Conservation (phyloP, 2,329 filamentous ascomycete genomes). For the Uncinocarpus reesii region DNA sequence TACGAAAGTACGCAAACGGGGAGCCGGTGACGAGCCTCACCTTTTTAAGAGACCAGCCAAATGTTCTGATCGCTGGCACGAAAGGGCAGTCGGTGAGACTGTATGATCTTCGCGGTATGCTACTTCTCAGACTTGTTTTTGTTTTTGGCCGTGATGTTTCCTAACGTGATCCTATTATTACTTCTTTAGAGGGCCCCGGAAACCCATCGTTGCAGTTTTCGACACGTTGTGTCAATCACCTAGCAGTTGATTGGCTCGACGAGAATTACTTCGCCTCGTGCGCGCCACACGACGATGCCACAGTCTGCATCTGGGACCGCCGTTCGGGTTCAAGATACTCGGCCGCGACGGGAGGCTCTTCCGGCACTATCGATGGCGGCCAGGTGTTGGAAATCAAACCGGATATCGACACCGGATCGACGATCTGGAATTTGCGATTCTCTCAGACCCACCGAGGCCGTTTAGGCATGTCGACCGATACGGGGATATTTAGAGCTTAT, state of each 20-base stretch:
- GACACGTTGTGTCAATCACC: constrained; percentile 53
- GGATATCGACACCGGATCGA: constrained; percentile 42
- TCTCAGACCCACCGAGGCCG: constrained; percentile 49
- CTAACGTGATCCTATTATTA: constrained; percentile 2
- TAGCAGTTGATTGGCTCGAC: constrained; percentile 53
- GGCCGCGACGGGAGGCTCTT: constrained; percentile 27
- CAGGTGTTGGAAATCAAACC: constrained; percentile 47
- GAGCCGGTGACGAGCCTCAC: constrained; percentile 55
- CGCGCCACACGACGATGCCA: constrained; percentile 44
- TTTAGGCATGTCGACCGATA: constrained; percentile 49
- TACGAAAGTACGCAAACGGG: constrained; percentile 51
- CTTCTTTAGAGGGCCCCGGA: constrained; percentile 26
- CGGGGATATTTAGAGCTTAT: constrained; percentile 48
- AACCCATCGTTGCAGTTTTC: constrained; percentile 40
- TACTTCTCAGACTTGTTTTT: constrained; percentile 16
- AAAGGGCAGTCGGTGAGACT: constrained; percentile 51
- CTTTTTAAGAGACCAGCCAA: constrained; percentile 51
- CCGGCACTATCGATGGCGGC: constrained; percentile 24
- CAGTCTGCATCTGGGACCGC: constrained; percentile 54
- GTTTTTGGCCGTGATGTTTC: neutral
- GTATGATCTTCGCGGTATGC: constrained; percentile 50
- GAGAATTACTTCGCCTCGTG: constrained; percentile 57
- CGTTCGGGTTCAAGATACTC: constrained; percentile 38
- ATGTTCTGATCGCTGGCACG: constrained; percentile 51
- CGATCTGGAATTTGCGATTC: constrained; percentile 54